These are phyloP conservation scores for Zoysia matrella DNA, from an alignment of 202 grass and related monocot genomes.

Conservation along the genomic window DNA sequence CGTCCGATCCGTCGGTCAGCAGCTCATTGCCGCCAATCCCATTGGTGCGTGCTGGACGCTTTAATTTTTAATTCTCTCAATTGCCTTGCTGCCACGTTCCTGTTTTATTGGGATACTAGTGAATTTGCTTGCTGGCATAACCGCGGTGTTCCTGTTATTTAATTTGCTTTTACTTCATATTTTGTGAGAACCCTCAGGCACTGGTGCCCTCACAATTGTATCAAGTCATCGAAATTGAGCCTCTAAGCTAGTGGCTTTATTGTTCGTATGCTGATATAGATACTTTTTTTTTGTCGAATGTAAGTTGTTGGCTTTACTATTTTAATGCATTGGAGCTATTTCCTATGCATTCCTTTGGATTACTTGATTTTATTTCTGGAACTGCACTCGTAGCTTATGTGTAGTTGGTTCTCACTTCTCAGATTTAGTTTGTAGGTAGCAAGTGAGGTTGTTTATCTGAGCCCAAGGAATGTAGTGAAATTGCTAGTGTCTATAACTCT, in stretches of 20 bases:
- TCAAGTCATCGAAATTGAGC: not conserved
- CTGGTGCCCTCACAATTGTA: not conserved
- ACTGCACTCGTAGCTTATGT: not conserved
- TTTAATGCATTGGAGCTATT: not conserved
- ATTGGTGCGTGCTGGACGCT: constrained; percentile 50
- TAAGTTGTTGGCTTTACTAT: not conserved
- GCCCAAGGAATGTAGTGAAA: not conserved
- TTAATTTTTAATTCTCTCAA: not conserved
- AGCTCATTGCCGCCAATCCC: constrained; percentile 85
- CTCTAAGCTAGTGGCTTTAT: not conserved
- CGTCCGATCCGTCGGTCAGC: constrained; percentile 76
- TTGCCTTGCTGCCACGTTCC: not conserved
- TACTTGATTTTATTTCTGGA: not conserved
- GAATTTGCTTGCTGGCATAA: not conserved
- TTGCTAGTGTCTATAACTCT: not conserved
- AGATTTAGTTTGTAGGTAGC: not conserved
- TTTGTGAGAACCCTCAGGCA: not conserved
- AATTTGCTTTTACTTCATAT: not conserved
- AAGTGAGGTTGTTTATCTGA: not conserved
- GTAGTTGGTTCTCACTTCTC: not conserved
- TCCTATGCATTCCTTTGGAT: not conserved
- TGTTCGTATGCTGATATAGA: not conserved
- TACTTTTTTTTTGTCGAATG: not conserved
- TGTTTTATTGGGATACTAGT: not conserved
- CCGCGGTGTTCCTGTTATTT: no score